These are phyloP conservation scores for Kwoniella pini DNA, from an alignment of 768 basidiomycete species.

Conservation along the genomic window DNA sequence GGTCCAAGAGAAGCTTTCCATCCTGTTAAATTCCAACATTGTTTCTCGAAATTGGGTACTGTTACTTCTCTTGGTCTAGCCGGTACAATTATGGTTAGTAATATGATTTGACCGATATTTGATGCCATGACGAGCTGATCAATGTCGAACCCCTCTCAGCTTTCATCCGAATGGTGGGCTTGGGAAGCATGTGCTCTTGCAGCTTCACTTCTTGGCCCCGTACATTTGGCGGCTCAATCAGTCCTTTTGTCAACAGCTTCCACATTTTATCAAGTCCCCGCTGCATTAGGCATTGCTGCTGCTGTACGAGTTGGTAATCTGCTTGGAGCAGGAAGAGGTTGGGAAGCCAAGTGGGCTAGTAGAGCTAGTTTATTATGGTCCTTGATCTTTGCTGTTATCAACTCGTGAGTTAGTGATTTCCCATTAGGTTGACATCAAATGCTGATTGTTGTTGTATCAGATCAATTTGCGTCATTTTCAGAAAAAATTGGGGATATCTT, in stretches of 20 bases:
- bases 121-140: background rate
- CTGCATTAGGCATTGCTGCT: constrained; percentile 75
- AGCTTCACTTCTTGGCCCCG: constrained; percentile 66
- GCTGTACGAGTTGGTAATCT: constrained; percentile 87
- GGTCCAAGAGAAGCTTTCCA: constrained; percentile 75
- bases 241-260: constrained; percentile 61
- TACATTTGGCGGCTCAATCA: constrained; percentile 81
- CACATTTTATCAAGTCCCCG: constrained; percentile 78
- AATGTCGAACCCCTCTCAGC: constrained; percentile 24
- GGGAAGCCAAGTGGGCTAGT: constrained; percentile 70
- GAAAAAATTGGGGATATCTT: constrained; percentile 68
- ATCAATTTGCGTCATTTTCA: constrained; percentile 57
- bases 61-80: constrained; percentile 59
- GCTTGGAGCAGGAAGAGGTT: constrained; percentile 74
- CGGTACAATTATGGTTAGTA: constrained; percentile 60
- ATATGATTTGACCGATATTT: background rate
- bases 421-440: too few species aligned
- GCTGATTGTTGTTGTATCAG: constrained; percentile 1
- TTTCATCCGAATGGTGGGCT: constrained; percentile 92
- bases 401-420: constrained; percentile 57
- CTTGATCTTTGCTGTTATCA: constrained; percentile 65
- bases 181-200: constrained; percentile 68
- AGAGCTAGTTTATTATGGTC: constrained; percentile 68
- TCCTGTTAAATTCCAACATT: constrained; percentile 66
- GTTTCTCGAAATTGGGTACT: constrained; percentile 71